These are phyloP conservation scores for Chrysochromulina tobinii DNA, from an alignment of 78 protist genomes.

Conservation along the genomic window DNA sequence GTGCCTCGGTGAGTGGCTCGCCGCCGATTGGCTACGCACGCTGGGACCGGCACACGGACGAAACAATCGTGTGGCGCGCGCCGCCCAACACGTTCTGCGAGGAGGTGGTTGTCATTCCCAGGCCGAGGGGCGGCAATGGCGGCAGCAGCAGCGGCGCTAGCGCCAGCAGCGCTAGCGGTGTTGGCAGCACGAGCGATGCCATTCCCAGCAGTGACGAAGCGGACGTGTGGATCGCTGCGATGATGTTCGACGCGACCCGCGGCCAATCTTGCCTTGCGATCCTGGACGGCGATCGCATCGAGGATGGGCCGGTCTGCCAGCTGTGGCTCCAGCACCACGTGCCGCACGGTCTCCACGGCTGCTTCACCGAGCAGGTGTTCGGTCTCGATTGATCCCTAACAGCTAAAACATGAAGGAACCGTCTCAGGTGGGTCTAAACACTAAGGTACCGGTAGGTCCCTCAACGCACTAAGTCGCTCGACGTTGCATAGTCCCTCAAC, in stretches of 20 bases:
- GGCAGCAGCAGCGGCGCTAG: too few relatives aligned
- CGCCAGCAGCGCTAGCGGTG: too few relatives aligned
- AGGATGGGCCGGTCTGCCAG: not conserved
- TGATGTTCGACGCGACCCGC: not conserved
- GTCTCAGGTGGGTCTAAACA: too few relatives aligned
- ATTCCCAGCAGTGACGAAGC: not conserved
- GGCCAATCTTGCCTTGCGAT: not conserved
- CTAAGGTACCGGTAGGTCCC: too few relatives aligned
- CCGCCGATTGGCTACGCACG: not conserved
- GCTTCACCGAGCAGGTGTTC: not conserved
- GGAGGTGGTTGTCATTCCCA: not conserved
- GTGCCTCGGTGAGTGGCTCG: not conserved
- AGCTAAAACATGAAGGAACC: too few relatives aligned
- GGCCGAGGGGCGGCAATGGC: too few relatives aligned
- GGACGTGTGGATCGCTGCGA: not conserved
- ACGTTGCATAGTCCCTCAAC: too few relatives aligned
- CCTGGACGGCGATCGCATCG: not conserved
- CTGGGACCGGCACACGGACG: not conserved
- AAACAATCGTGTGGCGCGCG: not conserved
- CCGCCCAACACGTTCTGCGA: not conserved
- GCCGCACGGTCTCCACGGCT: not conserved
- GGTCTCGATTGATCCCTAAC: too few relatives aligned
- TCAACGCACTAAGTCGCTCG: too few relatives aligned
- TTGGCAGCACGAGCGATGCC: not conserved
- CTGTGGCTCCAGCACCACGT: not conserved